These are phyloP conservation scores for Podospora pseudocomata DNA, from an alignment of 495 filamentous ascomycete species.

Conservation along the genomic window DNA sequence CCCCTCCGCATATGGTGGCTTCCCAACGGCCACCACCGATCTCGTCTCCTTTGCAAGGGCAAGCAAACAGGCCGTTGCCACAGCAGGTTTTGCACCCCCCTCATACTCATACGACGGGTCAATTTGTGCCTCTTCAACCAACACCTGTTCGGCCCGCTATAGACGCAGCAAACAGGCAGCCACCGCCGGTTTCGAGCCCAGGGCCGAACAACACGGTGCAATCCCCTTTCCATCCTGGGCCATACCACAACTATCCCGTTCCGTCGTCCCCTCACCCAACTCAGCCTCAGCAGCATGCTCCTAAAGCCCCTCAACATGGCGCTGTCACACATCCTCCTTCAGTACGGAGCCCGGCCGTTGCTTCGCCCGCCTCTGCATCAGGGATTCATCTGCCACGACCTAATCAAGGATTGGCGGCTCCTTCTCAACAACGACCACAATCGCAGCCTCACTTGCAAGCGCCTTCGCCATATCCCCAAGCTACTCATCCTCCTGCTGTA, in stretches of 20 bases:
- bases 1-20: slow-evolving; percentile 12
- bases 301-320: slow-evolving; percentile 6
- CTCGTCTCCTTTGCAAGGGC: slow-evolving; percentile 29
- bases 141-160: slow-evolving; percentile 18
- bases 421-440: slow-evolving; percentile 25
- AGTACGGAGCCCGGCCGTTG: slow-evolving; percentile 12
- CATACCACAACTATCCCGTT: slow-evolving; percentile 18
- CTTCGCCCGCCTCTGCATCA: slow-evolving; percentile 30
- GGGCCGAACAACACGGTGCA: slow-evolving; percentile 10
- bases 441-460: slow-evolving; percentile 18
- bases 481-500: slow-evolving; percentile 1
- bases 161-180: slow-evolving; percentile 13
- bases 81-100: slow-evolving; percentile 39
- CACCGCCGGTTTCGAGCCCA: slow-evolving; percentile 10
- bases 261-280: slow-evolving; percentile 14
- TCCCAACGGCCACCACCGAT: slow-evolving; percentile 20
- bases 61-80: slow-evolving; percentile 17
- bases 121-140: slow-evolving; percentile 35
- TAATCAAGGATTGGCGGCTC: slow-evolving; percentile 20
- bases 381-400: slow-evolving; percentile 18
- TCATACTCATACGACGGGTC: slow-evolving; percentile 36
- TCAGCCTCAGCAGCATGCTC: slow-evolving; percentile 14
- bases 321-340: slow-evolving; percentile 15
- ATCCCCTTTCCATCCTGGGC: slow-evolving; percentile 20
- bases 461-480: slow-evolving; percentile 30